Base-by-base conservation (phyloP, 345 rosid species). In the Lepidium didymum region DNA sequence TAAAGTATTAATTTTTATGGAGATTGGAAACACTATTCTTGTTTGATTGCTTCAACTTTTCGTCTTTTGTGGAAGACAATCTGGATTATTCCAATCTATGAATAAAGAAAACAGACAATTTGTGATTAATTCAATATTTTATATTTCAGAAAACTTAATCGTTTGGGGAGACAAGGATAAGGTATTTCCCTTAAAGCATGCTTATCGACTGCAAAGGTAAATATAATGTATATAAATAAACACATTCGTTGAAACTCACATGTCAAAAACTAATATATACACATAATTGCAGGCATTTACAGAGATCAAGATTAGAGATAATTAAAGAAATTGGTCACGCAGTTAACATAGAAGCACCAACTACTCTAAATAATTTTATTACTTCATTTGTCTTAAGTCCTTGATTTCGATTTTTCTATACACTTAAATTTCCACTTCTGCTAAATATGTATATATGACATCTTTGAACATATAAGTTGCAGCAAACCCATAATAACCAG, bases 151-250 rank as follows among this genome's bases (percentile, higher is more conserved):
- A 89, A 85, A 86, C 91, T 57, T 87, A 43, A 41, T 89, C 19
- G 77, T 91, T 56, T 89, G 96, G 94, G 97, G 96, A 1, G 94
- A 89, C 62, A 70, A 84, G 53, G 97, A 87, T n/a, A 79, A 59
- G 15, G 76, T 91, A 11, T 87, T 89, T 72, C 97, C 97, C 0
- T 25, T 83, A 41, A 78, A 81, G 66, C 74, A 84, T 74, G 96
- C 81, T 25, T 68, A 84, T 46, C 83, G 87, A 10, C 59, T 91
- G 64, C 87, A 82, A 38, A 84, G 86, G 96, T 86, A 37, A 36
- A 11, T 55, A 5, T 33, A n/a, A 3, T 4, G 5, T 6, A 29
- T 29, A 29, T 29, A 6, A 29, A 29, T 29, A 29, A 29, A 6
- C 33, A 29, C 6, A 29, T 29, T 29, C 23, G 56, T 63, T 63